Evolutionary conservation across 2,329 filamentous ascomycete species (phyloP).

Genomic region (Calycina marina): DNA sequence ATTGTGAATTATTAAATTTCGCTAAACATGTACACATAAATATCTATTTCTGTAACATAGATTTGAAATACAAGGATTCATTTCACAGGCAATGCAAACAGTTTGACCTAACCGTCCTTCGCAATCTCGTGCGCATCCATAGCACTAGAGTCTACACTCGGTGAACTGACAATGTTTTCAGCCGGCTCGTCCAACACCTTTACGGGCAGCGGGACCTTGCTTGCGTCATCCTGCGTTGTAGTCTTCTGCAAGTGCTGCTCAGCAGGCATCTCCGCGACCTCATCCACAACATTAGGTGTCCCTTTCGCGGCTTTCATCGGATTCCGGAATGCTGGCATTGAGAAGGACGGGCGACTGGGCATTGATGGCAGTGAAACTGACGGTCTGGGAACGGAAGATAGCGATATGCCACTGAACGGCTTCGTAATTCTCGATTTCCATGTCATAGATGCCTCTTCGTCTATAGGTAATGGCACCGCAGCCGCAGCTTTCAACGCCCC

Average conservation of each 20-base stretch:
- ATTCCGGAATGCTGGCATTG: neutral
- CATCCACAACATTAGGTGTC: neutral
- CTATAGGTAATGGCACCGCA: constrained; percentile 10
- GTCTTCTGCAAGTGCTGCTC: neutral
- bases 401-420: constrained; percentile 1
- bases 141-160: neutral
- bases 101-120: no score
- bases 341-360: neutral
- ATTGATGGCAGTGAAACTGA: constrained; percentile 1
- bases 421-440: constrained; percentile 1
- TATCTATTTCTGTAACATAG: no score
- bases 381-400: neutral
- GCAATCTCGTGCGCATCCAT: neutral
- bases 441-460: neutral
- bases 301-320: neutral
- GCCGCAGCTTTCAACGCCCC: constrained; percentile 11
- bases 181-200: neutral
- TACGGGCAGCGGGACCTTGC: neutral
- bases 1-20: no score
- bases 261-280: neutral
- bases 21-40: no score
- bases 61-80: no score
- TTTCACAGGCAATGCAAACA: no score
- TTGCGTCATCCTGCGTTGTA: neutral
- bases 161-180: neutral